Base-by-base conservation (phyloP, 1,284 basidiomycete genomes). In the Naganishia sp. region DNA sequence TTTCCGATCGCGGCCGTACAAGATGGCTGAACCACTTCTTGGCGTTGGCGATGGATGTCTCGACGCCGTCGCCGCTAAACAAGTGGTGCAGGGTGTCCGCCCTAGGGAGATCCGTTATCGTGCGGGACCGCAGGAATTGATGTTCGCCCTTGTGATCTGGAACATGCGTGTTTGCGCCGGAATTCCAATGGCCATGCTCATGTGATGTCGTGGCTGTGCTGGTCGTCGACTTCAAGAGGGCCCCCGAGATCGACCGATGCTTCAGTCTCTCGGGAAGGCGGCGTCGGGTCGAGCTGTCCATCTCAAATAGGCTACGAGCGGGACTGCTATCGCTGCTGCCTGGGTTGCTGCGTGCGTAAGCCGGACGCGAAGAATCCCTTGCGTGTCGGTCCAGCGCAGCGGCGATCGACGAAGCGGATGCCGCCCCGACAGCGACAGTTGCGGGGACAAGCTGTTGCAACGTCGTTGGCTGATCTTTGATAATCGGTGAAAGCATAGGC, bases 381-480 rank as follows among this genome's bases (percentile, higher is more conserved):
- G 55, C 3, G 55, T 54, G 66, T 76, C 76, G 58, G 13, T 42
- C 47, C 23, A 51, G 35, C 18, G 45, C 28, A n/a, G 32, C 9
- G 47, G 21, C 32, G 35, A 54, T 21, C 17, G 52, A 50, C 6
- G 49, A 50, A 35, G 56, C 17, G 15, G 42, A n/a, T 3, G 56
- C 56, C 2, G 45, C 43, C 45, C 18, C 56, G 13, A 47, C 45
- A 28, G 42, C 42, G 15, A 31, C 45, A 11, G 56, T 18, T 3
- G 25, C 43, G 15, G 56, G 28, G 2, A 58, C 56, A 25, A 32
- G 10, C 35, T 58, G 56, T 47, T 42, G n/a, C 2, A n/a, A 31
- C 6, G 35, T 35, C 23, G 21, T 42, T 3, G 47, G 21, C 9
- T 46, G 41, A 23, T 15, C 42, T 28, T 21, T 6, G 11, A 45